Base-by-base conservation (phyloP, 2,329 filamentous ascomycete genomes). In the Teratosphaeriaceae sp. region DNA sequence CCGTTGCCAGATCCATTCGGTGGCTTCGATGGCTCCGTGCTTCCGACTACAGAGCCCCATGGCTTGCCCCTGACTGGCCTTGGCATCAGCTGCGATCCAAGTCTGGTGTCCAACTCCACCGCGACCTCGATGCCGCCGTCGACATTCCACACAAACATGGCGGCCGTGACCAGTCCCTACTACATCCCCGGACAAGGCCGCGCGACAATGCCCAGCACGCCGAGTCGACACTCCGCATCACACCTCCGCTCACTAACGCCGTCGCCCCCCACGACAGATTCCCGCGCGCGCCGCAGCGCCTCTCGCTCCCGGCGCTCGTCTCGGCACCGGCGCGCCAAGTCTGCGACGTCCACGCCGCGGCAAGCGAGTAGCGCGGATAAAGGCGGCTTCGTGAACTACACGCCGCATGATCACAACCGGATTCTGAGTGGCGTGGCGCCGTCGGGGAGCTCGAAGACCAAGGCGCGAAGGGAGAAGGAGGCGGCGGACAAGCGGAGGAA, bases 341-440 rank as follows among this genome's bases (percentile, higher is more conserved):
- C 57, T 11, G 50, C 52, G 1, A 54, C 51, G 38, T 48, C 47
- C 11, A 53, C 56, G 8, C 53, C 53, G 27, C 52, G 53, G n/a
- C 50, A 50, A 22, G 46, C 51, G 50, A 57, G 47, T 57, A 57
- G 51, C 2, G 68, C 77, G 7, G 76, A 78, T 24, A 63, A 62
- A 37, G 48, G 50, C 12, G 76, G 74, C 9, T 97, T 97, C 59
- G 86, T 95, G 50, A 97, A 97, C 65, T 95, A 85, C 66, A 96
- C 89, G 1, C 82, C 88, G 1, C 72, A 75, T 38, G 89, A 98
- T 63, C 82, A 81, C 56, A 71, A 76, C 12, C 79, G 84, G 59
- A 82, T 98, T 33, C 78, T 98, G 65, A 87, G 79, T 6, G 90
- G 89, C 4, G 92, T 98, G 11, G 92, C 92, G 35, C 90, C 90